Evolutionary conservation across 1,284 basidiomycete genomes (phyloP).

Genomic region (Takashimella koratensis): DNA sequence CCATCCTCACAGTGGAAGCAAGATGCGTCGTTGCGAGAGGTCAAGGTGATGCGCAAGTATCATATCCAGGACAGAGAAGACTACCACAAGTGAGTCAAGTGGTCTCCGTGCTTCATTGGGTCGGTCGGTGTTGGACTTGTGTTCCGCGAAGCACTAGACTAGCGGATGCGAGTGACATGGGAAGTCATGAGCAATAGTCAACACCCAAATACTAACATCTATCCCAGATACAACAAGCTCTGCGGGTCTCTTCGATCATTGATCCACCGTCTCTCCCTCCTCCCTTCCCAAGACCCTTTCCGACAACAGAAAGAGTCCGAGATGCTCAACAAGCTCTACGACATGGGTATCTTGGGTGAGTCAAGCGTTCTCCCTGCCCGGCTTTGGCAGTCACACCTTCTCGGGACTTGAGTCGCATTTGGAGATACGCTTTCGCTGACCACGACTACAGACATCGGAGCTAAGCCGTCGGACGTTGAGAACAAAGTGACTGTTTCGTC

Average conservation of each 20-base stretch:
- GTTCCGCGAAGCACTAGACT: no score
- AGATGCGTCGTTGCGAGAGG: constrained; percentile 86
- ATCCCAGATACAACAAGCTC: constrained; percentile 83
- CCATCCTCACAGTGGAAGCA: constrained; percentile 83
- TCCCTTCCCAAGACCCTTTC: constrained; percentile 88
- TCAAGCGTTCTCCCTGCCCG: no score
- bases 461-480: constrained; percentile 84
- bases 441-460: constrained; percentile 53
- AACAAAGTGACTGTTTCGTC: constrained; percentile 93
- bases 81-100: constrained; percentile 75
- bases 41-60: constrained; percentile 92
- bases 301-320: constrained; percentile 78
- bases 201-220: no score
- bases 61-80: constrained; percentile 93
- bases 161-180: no score
- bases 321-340: constrained; percentile 91
- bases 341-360: constrained; percentile 80
- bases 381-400: no score
- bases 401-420: no score
- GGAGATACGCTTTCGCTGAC: no score
- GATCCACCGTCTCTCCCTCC: constrained; percentile 79
- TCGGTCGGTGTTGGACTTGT: no score
- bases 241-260: constrained; percentile 82
- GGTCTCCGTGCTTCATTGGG: no score
- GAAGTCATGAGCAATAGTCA: no score